Evolutionary conservation across 1,284 basidiomycete genomes (phyloP).

Genomic region (Malassezia globosa): DNA sequence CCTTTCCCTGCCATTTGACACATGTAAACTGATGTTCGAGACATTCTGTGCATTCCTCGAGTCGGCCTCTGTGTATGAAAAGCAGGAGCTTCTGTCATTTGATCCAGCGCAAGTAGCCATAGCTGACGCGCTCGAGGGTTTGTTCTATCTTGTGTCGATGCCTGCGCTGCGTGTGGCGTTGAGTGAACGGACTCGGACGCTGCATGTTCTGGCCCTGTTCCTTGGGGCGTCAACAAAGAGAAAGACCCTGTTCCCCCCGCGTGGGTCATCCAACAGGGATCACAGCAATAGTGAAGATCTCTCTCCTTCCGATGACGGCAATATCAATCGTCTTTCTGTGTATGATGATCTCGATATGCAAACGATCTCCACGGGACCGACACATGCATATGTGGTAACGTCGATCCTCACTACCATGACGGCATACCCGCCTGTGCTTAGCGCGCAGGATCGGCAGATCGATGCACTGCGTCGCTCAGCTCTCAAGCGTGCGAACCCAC

Average conservation of each 20-base stretch:
- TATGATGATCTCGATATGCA: neutral
- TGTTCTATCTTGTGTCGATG: constrained; percentile 30
- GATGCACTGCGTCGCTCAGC: constrained; percentile 25
- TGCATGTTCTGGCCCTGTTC: constrained; percentile 18
- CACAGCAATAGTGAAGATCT: neutral
- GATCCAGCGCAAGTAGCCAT: constrained; percentile 12
- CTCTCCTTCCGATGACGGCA: too few relatives aligned
- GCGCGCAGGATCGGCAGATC: constrained; percentile 30
- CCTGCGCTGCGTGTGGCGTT: constrained; percentile 20
- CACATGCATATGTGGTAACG: constrained; percentile 21
- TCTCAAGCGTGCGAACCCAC: neutral
- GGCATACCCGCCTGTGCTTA: constrained; percentile 22
- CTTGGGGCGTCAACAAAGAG: constrained; percentile 6
- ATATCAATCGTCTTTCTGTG: neutral
- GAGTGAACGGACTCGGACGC: constrained; percentile 14
- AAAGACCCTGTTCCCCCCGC: neutral
- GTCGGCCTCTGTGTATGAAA: neutral
- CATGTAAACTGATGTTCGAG: neutral
- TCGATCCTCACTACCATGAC: constrained; percentile 26
- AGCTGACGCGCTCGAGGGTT: constrained; percentile 24
- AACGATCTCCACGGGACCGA: neutral
- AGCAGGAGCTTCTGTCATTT: neutral
- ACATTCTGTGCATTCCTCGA: neutral
- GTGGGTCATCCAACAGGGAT: neutral
- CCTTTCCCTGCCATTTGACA: constrained; percentile 8